phyloP scores from a whole-genome alignment of 805 yeast genomes.

The Nakazawaea anatomiae region DNA sequence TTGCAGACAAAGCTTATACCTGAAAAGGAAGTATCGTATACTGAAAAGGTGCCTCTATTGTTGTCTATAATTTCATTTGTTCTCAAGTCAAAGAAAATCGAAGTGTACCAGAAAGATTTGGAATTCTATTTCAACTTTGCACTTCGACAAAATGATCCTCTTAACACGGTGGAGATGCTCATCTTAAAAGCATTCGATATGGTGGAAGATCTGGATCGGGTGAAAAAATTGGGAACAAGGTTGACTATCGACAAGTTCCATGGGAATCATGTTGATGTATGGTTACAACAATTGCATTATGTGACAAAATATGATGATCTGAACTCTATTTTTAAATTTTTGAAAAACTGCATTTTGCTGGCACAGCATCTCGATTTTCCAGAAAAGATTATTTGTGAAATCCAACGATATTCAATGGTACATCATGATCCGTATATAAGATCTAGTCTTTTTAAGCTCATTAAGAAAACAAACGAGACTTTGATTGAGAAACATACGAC shows the following conservation, averaged over 20 bases:
- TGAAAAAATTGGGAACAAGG: constrained; percentile 18
- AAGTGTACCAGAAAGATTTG: constrained; percentile 18
- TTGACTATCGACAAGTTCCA: constrained; percentile 20
- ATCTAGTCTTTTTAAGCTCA: constrained; percentile 11
- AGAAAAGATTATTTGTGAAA: constrained; percentile 40
- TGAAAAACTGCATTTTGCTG: constrained; percentile 25
- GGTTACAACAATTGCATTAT: constrained; percentile 40
- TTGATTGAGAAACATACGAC: neutral
- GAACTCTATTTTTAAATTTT: constrained; percentile 20
- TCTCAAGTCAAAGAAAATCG: neutral
- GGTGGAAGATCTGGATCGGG: constrained; percentile 23
- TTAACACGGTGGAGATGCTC: constrained; percentile 39
- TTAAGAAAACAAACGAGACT: constrained; percentile 4
- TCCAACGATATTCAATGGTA: constrained; percentile 29
- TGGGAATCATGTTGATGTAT: constrained; percentile 34
- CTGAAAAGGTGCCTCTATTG: constrained; percentile 25
- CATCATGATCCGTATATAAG: constrained; percentile 9
- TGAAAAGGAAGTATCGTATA: constrained; percentile 12
- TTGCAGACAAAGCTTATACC: neutral
- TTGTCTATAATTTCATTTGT: constrained; percentile 3
- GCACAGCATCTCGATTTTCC: constrained; percentile 40
- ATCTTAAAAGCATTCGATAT: constrained; percentile 28
- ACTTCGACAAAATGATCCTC: constrained; percentile 24
- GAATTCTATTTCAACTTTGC: constrained; percentile 21
- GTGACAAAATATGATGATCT: constrained; percentile 26